Evolutionary conservation across 257 asterid species (phyloP).

Genomic region (Pogostemon cablin): DNA sequence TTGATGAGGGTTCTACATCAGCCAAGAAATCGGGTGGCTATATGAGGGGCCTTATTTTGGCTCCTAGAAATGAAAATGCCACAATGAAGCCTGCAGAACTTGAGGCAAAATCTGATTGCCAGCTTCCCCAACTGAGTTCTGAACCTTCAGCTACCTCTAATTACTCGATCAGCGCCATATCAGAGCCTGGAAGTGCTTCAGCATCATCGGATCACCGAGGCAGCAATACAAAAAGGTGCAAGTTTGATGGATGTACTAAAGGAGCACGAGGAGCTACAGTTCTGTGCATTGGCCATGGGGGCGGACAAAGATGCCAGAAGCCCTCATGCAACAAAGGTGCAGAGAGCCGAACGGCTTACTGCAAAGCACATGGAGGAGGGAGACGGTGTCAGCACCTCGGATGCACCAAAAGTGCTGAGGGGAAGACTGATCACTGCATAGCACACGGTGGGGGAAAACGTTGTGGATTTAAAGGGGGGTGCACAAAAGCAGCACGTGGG

Average conservation of each 20-base stretch:
- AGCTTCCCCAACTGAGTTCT: constrained; percentile 55
- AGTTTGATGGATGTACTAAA: constrained; percentile 61
- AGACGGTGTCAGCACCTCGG: constrained; percentile 73
- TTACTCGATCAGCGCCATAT: constrained; percentile 62
- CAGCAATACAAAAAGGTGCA: constrained; percentile 62
- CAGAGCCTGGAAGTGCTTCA: constrained; percentile 52
- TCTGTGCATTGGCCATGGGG: constrained; percentile 88
- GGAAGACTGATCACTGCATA: constrained; percentile 79
- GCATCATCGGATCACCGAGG: constrained; percentile 47
- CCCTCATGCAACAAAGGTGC: constrained; percentile 85
- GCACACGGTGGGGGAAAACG: constrained; percentile 92
- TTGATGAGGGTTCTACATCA: constrained; percentile 86
- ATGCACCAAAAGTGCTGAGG: constrained; percentile 93
- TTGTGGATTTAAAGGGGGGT: constrained; percentile 61
- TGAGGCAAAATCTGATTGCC: constrained; percentile 49
- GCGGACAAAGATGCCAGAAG: constrained; percentile 91
- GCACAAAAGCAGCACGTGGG: constrained; percentile 88
- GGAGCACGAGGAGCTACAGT: constrained; percentile 93
- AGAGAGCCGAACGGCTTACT: constrained; percentile 86
- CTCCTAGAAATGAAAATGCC: constrained; percentile 54
- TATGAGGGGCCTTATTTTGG: constrained; percentile 65
- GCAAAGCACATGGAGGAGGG: constrained; percentile 94
- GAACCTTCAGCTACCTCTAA: constrained; percentile 66
- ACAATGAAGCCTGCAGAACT: constrained; percentile 31
- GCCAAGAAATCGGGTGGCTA: constrained; percentile 90